phyloP scores from a whole-genome alignment of 192 early-diverging fungal species.

The Umbelopsis isabellina region DNA sequence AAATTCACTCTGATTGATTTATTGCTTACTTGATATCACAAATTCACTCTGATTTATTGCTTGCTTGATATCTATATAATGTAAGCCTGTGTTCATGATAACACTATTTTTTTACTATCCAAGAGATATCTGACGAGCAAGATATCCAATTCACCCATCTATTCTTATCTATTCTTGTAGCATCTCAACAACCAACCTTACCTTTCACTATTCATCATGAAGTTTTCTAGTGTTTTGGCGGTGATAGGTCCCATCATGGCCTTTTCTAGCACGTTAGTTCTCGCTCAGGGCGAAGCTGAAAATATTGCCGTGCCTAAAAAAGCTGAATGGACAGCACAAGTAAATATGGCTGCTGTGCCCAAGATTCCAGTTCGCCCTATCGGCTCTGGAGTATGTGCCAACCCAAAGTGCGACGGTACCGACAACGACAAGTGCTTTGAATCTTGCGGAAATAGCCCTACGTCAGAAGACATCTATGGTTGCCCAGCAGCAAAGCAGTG shows the following conservation, averaged over 20 bases:
- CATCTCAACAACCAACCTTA: too few relatives aligned
- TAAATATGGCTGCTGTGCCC: neutral
- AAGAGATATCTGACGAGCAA: neutral
- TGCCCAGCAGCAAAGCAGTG: slow-evolving; percentile 25
- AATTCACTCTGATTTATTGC: too few relatives aligned
- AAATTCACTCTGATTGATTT: too few relatives aligned
- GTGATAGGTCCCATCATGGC: slow-evolving; percentile 7
- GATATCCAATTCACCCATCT: neutral
- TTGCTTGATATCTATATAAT: too few relatives aligned
- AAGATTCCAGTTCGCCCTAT: slow-evolving; percentile 20
- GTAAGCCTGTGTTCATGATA: too few relatives aligned
- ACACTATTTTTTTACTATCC: too few relatives aligned
- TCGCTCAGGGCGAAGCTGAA: slow-evolving; percentile 10
- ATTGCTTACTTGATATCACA: neutral
- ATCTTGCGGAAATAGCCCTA: slow-evolving; percentile 31
- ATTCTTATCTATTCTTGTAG: neutral
- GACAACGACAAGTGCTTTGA: slow-evolving; percentile 41
- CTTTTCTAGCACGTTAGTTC: neutral
- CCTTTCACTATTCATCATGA: neutral
- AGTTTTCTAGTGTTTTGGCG: slow-evolving; percentile 2
- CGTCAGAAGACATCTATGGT: slow-evolving; percentile 29
- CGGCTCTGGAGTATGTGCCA: slow-evolving; percentile 27
- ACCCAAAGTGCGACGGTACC: slow-evolving; percentile 34
- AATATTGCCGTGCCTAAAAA: slow-evolving; percentile 21
- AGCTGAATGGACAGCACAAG: slow-evolving; percentile 15